Evolutionary conservation across 2,329 filamentous ascomycete genomes (phyloP).

Genomic region (Claviceps quebecensis): DNA sequence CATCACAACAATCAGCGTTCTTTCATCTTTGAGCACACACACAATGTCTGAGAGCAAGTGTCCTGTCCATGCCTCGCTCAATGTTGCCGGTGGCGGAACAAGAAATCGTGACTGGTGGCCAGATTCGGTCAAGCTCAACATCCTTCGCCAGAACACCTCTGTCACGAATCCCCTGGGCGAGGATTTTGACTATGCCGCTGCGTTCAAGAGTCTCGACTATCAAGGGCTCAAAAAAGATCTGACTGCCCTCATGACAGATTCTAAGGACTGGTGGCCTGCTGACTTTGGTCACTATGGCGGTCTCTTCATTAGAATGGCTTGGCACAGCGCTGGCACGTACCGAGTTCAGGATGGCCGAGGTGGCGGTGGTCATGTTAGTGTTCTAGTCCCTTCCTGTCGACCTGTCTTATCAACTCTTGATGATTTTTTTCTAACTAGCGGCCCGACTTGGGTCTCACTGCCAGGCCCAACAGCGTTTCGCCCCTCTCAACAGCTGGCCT

Average conservation of each 20-base stretch:
- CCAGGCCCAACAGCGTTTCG: slow-evolving; percentile 61
- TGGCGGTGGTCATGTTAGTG: slow-evolving; percentile 44
- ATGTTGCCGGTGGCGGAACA: slow-evolving; percentile 48
- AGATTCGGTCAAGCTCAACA: slow-evolving; percentile 49
- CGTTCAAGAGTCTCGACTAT: slow-evolving; percentile 50
- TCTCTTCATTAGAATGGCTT: slow-evolving; percentile 68
- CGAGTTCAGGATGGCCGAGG: slow-evolving; percentile 62
- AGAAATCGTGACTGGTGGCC: slow-evolving; percentile 65
- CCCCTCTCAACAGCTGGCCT: slow-evolving; percentile 68
- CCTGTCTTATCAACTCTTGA: too few relatives aligned
- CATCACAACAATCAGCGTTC: too few relatives aligned
- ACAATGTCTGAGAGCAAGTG: slow-evolving; percentile 19
- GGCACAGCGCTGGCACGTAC: slow-evolving; percentile 71
- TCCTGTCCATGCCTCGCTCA: slow-evolving; percentile 17
- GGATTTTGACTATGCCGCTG: slow-evolving; percentile 58
- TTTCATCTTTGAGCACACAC: not conserved
- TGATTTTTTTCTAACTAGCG: not conserved
- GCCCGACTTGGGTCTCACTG: not conserved
- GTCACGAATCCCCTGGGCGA: slow-evolving; percentile 48
- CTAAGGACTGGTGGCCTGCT: slow-evolving; percentile 69
- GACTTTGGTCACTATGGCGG: slow-evolving; percentile 73
- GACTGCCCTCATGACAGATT: slow-evolving; percentile 57
- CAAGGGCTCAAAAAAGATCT: slow-evolving; percentile 63
- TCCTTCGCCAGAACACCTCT: slow-evolving; percentile 56
- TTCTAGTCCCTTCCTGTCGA: not conserved